Evolutionary conservation across 73 alveolate genomes (phyloP), one percentile per base, ranked within the genome.

Genomic region (Symbiodinium pilosum): DNA sequence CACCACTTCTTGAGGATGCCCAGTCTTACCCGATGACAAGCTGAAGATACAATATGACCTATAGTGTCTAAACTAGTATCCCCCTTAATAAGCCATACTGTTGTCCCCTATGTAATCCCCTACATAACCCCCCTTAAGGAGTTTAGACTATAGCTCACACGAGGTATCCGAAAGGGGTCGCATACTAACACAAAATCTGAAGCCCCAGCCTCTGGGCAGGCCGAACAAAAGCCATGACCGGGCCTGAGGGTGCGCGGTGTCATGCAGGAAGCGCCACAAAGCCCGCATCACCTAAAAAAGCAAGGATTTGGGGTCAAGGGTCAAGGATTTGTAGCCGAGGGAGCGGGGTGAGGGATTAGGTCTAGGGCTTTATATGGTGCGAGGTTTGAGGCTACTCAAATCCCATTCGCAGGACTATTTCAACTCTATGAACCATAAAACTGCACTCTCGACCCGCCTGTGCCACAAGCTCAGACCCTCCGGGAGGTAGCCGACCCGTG

Each of bases 241-340:
- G n/a, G 52, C 98, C 92, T 93, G 98, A 9, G 98, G 98, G 83
- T 93, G 98, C 8, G 84, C 93, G 2, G 98, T 93, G 68, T 93
- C 98, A 30, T 93, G 98, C 92, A 93, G 77, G 68, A 93, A 93
- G 43, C 98, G 98, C 98, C 98, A 93, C 92, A 93, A 47, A 39
- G 98, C 98, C 34, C 98, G 73, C 98, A 93, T 93, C 69, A 93
- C 98, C 83, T 83, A 64, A 56, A n/a, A n/a, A n/a, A 26, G 77
- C 9, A 26, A 8, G 73, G 73, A 32, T 8, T 56, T 5, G 21
- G 73, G 73, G 73, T 56, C 21, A 16, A 20, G 73, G 73, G 73
- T 56, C 21, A 16, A 20, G 73, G 32, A 32, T 56, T 56, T 5
- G 21, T 26, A 32, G 73, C 21, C 21, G 26, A 56, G 59, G 59